Evolutionary conservation across 805 yeast genomes (phyloP), one percentile per base, ranked within the genome.

Genomic region (Yamadazyma laniorum): DNA sequence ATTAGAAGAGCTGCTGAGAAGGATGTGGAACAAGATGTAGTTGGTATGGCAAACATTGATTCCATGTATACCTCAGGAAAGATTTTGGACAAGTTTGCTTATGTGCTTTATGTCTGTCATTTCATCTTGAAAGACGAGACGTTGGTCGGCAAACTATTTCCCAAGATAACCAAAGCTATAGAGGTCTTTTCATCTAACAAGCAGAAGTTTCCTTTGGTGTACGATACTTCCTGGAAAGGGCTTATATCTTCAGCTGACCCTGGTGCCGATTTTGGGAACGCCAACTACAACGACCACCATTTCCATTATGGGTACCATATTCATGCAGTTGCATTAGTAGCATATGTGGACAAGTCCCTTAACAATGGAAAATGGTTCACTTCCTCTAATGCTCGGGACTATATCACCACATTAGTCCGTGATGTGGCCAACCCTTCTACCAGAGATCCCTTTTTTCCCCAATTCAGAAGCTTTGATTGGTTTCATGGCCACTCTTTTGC

Each of bases 31-130:
- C 76, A 68, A 36, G 85, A 82, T 44, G 72, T 83, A 25, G 61
- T 63, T 3, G 73, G 70, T 13, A 75, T 72, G 58, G 73, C 83
- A n/a, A 65, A 83, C 51, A 65, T 82, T 8, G 87, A 87, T 45
- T 87, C 96, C 0, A 90, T 90, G 85, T 91, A 91, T 62, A 80
- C 86, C 15, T 75, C 95, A 2, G 99, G 98, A 9, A 91, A 93
- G 58, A 72, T 79, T 18, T 65, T 90, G 34, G 96, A 89, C 49
- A 93, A 90, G 63, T 93, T 85, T 61, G 96, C 98, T 0, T 84
- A 85, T 71, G 74, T 93, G 36, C 69, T 88, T 11, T 84, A 84
- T 45, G 86, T 81, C 8, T 79, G 82, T 26, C 80, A 83, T 38
- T 80, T 71, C 44, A 71, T 91, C 14, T 58, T 91, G 31, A 56